A percentile compares a stretch with the other conserved stretches of the same genome.
phyloP scores from a whole-genome alignment of 2,329 filamentous ascomycete genomes.

The Colletotrichum tofieldiae region DNA sequence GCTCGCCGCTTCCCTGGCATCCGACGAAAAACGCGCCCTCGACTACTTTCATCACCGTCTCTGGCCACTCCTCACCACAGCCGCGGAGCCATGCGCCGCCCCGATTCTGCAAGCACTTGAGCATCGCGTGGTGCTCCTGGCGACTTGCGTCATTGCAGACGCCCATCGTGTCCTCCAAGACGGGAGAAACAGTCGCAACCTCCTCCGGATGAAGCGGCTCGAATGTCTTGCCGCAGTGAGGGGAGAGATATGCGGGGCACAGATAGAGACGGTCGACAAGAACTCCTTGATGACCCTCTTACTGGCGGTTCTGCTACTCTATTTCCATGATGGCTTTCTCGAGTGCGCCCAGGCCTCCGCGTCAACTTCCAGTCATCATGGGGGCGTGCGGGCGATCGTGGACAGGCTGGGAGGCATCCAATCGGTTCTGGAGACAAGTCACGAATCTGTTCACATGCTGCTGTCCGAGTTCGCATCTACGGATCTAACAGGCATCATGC shows the following conservation, averaged over 20 bases:
- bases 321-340: slow-evolving; percentile 58
- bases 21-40: slow-evolving; percentile 50
- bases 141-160: slow-evolving; percentile 52
- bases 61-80: slow-evolving; percentile 52
- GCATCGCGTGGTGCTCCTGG: slow-evolving; percentile 52
- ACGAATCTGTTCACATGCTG: slow-evolving; percentile 55
- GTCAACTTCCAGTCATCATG: slow-evolving; percentile 51
- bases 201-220: slow-evolving; percentile 48
- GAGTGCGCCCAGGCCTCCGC: slow-evolving; percentile 49
- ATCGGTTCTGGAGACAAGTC: slow-evolving; percentile 46
- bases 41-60: slow-evolving; percentile 53
- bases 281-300: slow-evolving; percentile 52
- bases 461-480: slow-evolving; percentile 61
- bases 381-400: slow-evolving; percentile 55
- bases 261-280: slow-evolving; percentile 47
- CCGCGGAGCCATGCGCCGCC: slow-evolving; percentile 49
- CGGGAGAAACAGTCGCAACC: slow-evolving; percentile 47
- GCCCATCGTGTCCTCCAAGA: slow-evolving; percentile 52
- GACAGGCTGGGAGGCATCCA: slow-evolving; percentile 51
- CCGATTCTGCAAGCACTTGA: slow-evolving; percentile 51
- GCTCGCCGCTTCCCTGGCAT: slow-evolving; percentile 46
- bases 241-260: slow-evolving; percentile 49
- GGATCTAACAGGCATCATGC: slow-evolving; percentile 58
- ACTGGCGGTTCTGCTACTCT: slow-evolving; percentile 60
- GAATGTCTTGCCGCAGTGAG: slow-evolving; percentile 53